Evolutionary conservation across 768 basidiomycete genomes (phyloP).

Genomic region (Calvatia gigantea): DNA sequence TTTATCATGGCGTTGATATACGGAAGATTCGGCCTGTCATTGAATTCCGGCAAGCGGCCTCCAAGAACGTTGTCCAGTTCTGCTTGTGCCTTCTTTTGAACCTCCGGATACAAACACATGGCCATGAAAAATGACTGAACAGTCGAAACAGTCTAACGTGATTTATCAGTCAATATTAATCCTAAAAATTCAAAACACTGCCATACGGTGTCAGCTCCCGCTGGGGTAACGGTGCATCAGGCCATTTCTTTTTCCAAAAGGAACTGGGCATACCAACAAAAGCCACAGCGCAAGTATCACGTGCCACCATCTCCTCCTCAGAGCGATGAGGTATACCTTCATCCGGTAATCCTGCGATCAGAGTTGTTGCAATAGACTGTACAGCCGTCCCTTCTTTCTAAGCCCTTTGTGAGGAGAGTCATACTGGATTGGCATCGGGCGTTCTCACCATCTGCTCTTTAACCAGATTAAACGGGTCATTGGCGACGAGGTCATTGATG

Average conservation of each 20-base stretch:
- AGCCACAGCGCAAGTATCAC: constrained; percentile 31
- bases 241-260: neutral
- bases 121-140: constrained; percentile 30
- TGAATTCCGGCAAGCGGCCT: constrained; percentile 23
- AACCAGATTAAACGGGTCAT: neutral
- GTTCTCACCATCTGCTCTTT: neutral
- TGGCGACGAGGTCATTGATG: neutral
- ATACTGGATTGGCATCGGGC: neutral
- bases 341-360: neutral
- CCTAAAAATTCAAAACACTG: neutral
- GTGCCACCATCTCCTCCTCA: constrained; percentile 24
- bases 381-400: neutral
- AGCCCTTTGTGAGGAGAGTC: neutral
- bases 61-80: constrained; percentile 26
- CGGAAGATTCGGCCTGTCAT: constrained; percentile 21
- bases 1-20: constrained; percentile 25
- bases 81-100: constrained; percentile 24
- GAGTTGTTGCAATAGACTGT: neutral
- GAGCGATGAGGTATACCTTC: neutral
- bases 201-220: constrained; percentile 39
- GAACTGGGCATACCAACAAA: constrained; percentile 32
- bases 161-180: neutral
- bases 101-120: constrained; percentile 25
- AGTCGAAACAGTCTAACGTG: constrained; percentile 26
- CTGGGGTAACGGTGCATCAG: constrained; percentile 19